Conservation (phyloP, 768 basidiomycete genomes). For the Phlebiopsis gigantea region DNA sequence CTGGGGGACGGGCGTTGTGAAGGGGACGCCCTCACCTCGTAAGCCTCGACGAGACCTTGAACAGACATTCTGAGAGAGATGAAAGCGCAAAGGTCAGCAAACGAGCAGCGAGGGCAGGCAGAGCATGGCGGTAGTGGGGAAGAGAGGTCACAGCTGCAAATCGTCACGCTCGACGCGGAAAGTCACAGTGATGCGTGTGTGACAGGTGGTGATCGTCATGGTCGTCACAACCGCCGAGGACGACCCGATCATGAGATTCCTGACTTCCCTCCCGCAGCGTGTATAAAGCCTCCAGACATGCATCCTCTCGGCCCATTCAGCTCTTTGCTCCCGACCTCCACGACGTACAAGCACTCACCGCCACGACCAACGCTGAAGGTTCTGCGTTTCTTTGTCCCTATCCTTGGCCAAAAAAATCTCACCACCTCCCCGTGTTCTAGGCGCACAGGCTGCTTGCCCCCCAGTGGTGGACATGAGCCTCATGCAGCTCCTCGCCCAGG, state of each 20-base stretch:
- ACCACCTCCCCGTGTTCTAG: background rate
- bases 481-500: constrained; percentile 13
- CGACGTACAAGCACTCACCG: background rate
- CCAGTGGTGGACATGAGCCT: background rate
- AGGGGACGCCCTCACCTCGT: constrained; percentile 22
- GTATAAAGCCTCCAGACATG: constrained; percentile 4
- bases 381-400: background rate
- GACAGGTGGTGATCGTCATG: background rate
- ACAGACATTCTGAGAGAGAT: constrained; percentile 21
- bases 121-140: background rate
- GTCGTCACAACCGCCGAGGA: background rate
- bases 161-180: constrained; percentile 1
- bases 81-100: background rate
- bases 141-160: background rate
- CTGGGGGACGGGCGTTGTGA: constrained; percentile 10
- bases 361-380: background rate
- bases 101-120: background rate
- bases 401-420: background rate
- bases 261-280: background rate
- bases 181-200: background rate
- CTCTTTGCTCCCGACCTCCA: background rate
- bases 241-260: background rate
- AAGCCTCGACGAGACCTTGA: constrained; percentile 25
- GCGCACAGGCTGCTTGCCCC: background rate
- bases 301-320: background rate